These are phyloP conservation scores for Xylaria scruposa DNA, from an alignment of 495 filamentous ascomycete genomes.

Conservation along the genomic window DNA sequence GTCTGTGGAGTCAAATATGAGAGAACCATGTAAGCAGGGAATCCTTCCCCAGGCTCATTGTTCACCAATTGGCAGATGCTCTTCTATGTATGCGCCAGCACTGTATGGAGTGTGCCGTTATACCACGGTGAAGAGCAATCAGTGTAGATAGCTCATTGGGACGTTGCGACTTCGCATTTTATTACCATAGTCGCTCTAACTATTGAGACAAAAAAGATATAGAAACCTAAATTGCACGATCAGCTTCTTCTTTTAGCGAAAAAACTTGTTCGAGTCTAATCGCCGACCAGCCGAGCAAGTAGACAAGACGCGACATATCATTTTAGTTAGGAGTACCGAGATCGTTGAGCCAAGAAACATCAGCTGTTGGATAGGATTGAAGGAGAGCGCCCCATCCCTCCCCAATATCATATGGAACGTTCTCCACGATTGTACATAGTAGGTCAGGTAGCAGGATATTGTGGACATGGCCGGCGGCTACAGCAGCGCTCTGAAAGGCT, in stretches of 20 bases:
- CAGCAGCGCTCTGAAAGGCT: constrained; percentile 52
- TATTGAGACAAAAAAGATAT: constrained; percentile 17
- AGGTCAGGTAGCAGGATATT: constrained; percentile 16
- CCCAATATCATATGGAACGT: constrained; percentile 24
- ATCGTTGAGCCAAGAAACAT: constrained; percentile 26
- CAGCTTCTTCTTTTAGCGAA: constrained; percentile 29
- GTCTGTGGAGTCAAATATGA: constrained; percentile 14
- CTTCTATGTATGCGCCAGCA: background rate
- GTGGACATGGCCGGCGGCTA: constrained; percentile 47
- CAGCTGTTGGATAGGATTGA: constrained; percentile 27
- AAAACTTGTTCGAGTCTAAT: constrained; percentile 21
- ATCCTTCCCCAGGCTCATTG: constrained; percentile 27
- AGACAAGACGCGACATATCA: constrained; percentile 22
- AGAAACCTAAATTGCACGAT: constrained; percentile 18
- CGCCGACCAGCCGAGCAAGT: constrained; percentile 23
- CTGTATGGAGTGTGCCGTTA: background rate
- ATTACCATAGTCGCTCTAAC: constrained; percentile 26
- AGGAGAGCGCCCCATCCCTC: constrained; percentile 22
- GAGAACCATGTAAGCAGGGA: constrained; percentile 11
- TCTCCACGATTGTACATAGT: constrained; percentile 28
- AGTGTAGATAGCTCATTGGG: constrained; percentile 5
- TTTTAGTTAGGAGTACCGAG: constrained; percentile 26
- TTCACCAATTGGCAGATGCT: constrained; percentile 23
- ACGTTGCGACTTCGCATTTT: constrained; percentile 26
- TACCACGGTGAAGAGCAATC: background rate